These are phyloP conservation scores for Penicillium sp. DNA, from an alignment of 2,329 filamentous ascomycete species.

Conservation along the genomic window DNA sequence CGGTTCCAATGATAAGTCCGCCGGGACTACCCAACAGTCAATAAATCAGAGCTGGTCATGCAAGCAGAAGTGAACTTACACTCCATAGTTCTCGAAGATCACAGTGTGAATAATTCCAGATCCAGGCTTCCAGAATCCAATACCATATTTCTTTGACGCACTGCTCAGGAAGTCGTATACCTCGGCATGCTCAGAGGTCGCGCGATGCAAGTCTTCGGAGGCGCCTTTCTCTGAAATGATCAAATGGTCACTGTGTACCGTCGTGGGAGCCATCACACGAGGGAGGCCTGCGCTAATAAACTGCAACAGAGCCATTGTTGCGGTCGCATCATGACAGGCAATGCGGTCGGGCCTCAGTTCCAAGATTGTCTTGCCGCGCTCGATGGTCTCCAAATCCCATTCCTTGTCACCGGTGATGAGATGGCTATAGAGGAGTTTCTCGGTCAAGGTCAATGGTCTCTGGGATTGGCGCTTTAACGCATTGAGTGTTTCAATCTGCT, in stretches of 20 bases:
- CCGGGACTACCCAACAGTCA: constrained; percentile 59
- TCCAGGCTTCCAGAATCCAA: constrained; percentile 44
- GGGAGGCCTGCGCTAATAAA: constrained; percentile 47
- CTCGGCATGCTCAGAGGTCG: constrained; percentile 34
- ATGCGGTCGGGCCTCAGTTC: constrained; percentile 42
- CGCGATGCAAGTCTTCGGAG: constrained; percentile 31
- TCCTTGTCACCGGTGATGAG: constrained; percentile 27
- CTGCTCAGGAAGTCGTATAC: constrained; percentile 44
- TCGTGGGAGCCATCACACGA: constrained; percentile 41
- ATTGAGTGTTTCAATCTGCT: constrained; percentile 5
- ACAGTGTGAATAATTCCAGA: constrained; percentile 44
- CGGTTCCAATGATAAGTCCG: constrained; percentile 90
- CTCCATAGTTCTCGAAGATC: constrained; percentile 45
- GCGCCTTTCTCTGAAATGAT: constrained; percentile 40
- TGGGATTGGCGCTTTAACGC: constrained; percentile 1
- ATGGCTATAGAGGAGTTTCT: constrained; percentile 46
- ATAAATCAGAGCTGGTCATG: neutral
- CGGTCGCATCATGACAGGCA: constrained; percentile 48
- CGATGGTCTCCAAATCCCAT: constrained; percentile 29
- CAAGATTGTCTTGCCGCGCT: constrained; percentile 42
- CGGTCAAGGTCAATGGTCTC: constrained; percentile 40
- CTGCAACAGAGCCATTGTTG: constrained; percentile 47
- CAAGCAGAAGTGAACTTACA: constrained; percentile 19
- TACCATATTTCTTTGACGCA: constrained; percentile 50
- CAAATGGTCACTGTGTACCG: constrained; percentile 45